Percentiles rank a stretch among this genome's conserved stretches.
Evolutionary conservation across 306 rosid species (phyloP).

Genomic region (Gastrolobium bilobum): DNA sequence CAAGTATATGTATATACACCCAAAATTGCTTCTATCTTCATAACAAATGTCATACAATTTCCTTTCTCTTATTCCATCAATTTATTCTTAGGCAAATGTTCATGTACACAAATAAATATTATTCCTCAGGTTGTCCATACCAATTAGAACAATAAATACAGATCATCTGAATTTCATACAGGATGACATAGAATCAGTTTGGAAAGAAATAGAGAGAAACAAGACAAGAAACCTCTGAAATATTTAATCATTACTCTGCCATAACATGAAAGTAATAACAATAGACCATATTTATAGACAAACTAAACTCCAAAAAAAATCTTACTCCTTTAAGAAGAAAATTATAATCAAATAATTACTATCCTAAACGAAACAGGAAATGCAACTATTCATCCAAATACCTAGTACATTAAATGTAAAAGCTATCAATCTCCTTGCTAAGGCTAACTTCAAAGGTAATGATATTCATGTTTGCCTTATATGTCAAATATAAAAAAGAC

Average conservation of each 20-base stretch:
- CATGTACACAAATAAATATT: constrained; percentile 5
- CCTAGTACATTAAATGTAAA: not conserved
- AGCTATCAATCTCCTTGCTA: constrained; percentile 2
- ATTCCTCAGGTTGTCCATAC: not conserved
- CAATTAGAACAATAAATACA: not conserved
- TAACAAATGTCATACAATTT: not conserved
- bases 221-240: not conserved
- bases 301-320: not conserved
- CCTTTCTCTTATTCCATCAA: not conserved
- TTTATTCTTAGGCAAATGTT: constrained; percentile 4
- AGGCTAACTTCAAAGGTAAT: not conserved
- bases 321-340: not conserved
- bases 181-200: not conserved
- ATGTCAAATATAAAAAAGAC: not conserved
- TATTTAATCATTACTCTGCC: not conserved
- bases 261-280: not conserved
- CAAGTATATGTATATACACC: not conserved
- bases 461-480: not conserved
- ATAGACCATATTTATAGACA: constrained; percentile 2
- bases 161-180: constrained; percentile 25
- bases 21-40: constrained; percentile 23
- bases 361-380: not conserved
- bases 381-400: not conserved
- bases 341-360: not conserved
- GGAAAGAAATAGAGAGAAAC: not conserved